phyloP scores from a whole-genome alignment of 345 rosid species.

The Erucastrum elatum region DNA sequence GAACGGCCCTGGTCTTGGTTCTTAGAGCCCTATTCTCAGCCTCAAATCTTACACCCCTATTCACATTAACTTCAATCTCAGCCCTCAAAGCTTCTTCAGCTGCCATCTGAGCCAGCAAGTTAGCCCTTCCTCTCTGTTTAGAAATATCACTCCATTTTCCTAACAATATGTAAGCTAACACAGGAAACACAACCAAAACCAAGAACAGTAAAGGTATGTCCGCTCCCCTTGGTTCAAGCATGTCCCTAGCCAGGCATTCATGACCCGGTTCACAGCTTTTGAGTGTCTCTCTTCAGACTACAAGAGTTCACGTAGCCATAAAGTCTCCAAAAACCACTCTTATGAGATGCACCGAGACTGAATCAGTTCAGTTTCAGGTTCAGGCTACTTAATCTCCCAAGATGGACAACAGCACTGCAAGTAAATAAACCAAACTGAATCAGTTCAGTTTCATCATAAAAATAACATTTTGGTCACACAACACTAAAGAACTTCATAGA shows the following conservation, averaged over 20 bases:
- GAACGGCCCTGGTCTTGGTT: slow-evolving; percentile 16
- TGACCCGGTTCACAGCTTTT: slow-evolving; percentile 49
- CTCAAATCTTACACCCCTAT: slow-evolving; percentile 32
- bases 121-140: slow-evolving; percentile 59
- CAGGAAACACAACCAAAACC: slow-evolving; percentile 83
- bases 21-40: slow-evolving; percentile 21
- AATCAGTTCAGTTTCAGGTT: background rate
- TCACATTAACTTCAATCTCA: slow-evolving; percentile 35
- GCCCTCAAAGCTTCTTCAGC: slow-evolving; percentile 75
- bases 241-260: slow-evolving; percentile 77
- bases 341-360: background rate
- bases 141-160: slow-evolving; percentile 87
- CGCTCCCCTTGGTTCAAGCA: slow-evolving; percentile 95
- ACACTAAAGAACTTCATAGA: background rate
- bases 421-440: background rate
- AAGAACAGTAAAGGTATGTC: slow-evolving; percentile 73
- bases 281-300: slow-evolving; percentile 42
- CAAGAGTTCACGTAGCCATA: slow-evolving; percentile 33
- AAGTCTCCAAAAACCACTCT: background rate
- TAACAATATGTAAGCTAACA: slow-evolving; percentile 67
- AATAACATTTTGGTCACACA: background rate
- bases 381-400: slow-evolving; percentile 10
- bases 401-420: slow-evolving; percentile 30
- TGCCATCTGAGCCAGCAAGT: slow-evolving; percentile 67
- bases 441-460: background rate